These are phyloP conservation scores for Trichoderma sp. DNA, from an alignment of 2,329 filamentous ascomycete genomes.

Conservation along the genomic window DNA sequence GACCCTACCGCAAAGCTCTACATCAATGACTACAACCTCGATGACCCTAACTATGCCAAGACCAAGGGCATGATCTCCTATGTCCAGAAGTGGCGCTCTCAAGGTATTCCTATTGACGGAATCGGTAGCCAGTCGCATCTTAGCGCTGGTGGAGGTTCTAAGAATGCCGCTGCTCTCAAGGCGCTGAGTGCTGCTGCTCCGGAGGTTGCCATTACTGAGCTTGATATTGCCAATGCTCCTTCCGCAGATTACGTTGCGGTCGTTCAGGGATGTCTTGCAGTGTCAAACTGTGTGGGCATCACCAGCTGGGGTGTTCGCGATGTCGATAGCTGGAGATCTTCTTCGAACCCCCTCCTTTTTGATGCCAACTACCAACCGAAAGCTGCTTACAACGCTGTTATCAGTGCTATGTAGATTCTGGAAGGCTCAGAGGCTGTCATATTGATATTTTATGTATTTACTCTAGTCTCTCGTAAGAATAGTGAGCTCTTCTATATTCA, in stretches of 20 bases:
- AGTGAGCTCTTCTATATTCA: not conserved
- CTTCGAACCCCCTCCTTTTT: slow-evolving; percentile 6
- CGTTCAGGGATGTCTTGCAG: slow-evolving; percentile 9
- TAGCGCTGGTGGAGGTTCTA: not conserved
- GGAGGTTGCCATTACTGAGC: not conserved
- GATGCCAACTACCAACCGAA: slow-evolving; percentile 9
- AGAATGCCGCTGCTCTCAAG: slow-evolving; percentile 12
- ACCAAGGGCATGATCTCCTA: slow-evolving; percentile 6
- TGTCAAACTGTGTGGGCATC: slow-evolving; percentile 4
- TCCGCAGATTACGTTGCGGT: not conserved
- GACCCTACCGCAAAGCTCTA: slow-evolving; percentile 8
- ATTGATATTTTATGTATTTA: not conserved
- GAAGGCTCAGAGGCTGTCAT: not conserved
- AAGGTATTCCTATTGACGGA: slow-evolving; percentile 9
- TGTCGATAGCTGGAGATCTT: slow-evolving; percentile 5
- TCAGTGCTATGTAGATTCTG: not conserved
- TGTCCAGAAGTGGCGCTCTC: slow-evolving; percentile 11
- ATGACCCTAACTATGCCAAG: slow-evolving; percentile 6
- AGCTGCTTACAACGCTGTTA: slow-evolving; percentile 2
- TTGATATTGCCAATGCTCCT: not conserved
- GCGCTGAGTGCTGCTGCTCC: not conserved
- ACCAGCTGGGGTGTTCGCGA: slow-evolving; percentile 5
- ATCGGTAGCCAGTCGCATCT: slow-evolving; percentile 1
- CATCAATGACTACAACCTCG: slow-evolving; percentile 4
- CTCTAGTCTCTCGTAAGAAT: not conserved